Conservation (phyloP, 1,284 basidiomycete genomes). For the Malassezia nana region DNA sequence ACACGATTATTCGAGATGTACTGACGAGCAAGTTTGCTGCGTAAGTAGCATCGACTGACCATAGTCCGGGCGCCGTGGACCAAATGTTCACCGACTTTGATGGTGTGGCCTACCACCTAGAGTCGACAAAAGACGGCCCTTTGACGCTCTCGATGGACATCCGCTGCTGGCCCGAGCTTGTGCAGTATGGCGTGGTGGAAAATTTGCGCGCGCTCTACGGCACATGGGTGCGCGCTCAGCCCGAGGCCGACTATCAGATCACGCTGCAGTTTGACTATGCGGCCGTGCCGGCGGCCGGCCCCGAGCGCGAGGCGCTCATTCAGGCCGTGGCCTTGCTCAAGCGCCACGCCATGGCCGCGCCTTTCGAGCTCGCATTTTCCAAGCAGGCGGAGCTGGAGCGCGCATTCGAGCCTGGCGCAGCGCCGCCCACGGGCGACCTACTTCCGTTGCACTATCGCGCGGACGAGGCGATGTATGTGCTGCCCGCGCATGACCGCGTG, state of each 20-base stretch:
- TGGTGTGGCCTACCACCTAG: conserved; percentile 84
- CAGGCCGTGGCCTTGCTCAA: conserved; percentile 76
- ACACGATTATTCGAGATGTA: conserved; percentile 79
- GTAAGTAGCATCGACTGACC: conserved; percentile 52
- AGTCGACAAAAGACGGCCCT: conserved; percentile 62
- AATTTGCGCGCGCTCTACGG: conserved; percentile 78
- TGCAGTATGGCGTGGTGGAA: conserved; percentile 72
- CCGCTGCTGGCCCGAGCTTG: conserved; percentile 83
- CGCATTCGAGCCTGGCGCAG: conserved; percentile 51
- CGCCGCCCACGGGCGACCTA: conserved; percentile 54
- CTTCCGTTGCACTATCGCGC: conserved; percentile 77
- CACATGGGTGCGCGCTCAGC: conserved; percentile 55
- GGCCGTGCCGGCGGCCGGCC: conserved; percentile 64
- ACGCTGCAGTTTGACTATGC: conserved; percentile 79
- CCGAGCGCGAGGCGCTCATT: conserved; percentile 56
- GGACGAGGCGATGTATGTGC: conserved; percentile 92
- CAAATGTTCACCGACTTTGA: conserved; percentile 97
- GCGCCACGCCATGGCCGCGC: conserved; percentile 85
- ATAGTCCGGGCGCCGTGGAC: conserved; percentile 76
- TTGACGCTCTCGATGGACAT: conserved; percentile 90
- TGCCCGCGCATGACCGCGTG: conserved; percentile 84
- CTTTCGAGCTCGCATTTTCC: conserved; percentile 80
- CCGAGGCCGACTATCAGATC: conserved; percentile 79
- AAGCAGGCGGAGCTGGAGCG: conserved; percentile 75
- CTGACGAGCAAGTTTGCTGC: conserved; percentile 78